These are phyloP conservation scores for Torulaspora gathmanii DNA, from an alignment of 805 yeast species.

Conservation along the genomic window DNA sequence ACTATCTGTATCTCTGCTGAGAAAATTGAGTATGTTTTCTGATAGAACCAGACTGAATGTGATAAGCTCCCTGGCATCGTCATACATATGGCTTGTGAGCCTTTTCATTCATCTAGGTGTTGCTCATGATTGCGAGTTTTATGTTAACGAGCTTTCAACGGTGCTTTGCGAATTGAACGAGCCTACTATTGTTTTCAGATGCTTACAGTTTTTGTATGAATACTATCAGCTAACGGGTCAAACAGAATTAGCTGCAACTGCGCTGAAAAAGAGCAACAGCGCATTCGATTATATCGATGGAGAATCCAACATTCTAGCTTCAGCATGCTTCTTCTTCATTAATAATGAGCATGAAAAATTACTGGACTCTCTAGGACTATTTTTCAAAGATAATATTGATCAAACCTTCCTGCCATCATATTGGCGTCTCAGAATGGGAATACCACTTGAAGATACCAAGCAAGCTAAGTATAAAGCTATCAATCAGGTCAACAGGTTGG, in stretches of 20 bases:
- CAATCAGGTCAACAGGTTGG: slow-evolving; percentile 33
- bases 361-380: slow-evolving; percentile 18
- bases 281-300: slow-evolving; percentile 29
- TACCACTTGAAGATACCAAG: slow-evolving; percentile 10
- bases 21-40: slow-evolving; percentile 32
- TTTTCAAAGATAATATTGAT: slow-evolving; percentile 14
- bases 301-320: slow-evolving; percentile 23
- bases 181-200: slow-evolving; percentile 25
- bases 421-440: slow-evolving; percentile 27
- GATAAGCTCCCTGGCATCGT: slow-evolving; percentile 33
- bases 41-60: slow-evolving; percentile 39
- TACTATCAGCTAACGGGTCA: slow-evolving; percentile 27
- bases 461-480: slow-evolving; percentile 20
- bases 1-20: slow-evolving; percentile 49
- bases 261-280: slow-evolving; percentile 15
- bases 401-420: slow-evolving; percentile 16
- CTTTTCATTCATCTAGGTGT: slow-evolving; percentile 48
- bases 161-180: slow-evolving; percentile 34
- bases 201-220: slow-evolving; percentile 17
- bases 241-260: slow-evolving; percentile 4
- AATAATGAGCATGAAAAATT: slow-evolving; percentile 24
- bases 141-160: slow-evolving; percentile 45
- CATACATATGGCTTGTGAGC: slow-evolving; percentile 41
- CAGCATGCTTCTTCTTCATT: slow-evolving; percentile 18
- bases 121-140: slow-evolving; percentile 54